Conservation (phyloP, 257 asterid genomes). For the Coffea canephora region DNA sequence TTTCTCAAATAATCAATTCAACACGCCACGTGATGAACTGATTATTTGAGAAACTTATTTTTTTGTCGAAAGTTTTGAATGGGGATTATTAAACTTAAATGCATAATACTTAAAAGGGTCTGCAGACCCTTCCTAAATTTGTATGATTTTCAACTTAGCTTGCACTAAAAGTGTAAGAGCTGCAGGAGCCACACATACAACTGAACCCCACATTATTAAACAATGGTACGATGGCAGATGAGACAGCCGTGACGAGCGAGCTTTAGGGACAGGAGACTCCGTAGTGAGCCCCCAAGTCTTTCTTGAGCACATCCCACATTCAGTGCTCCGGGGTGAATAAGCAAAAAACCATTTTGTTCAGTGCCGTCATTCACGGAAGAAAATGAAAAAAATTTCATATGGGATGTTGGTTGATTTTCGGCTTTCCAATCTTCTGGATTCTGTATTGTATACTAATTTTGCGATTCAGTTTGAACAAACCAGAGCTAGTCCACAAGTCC, state of each 20-base stretch:
- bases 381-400: neutral
- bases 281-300: neutral
- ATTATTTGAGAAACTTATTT: no score
- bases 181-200: neutral
- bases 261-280: neutral
- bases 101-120: no score
- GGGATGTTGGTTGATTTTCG: constrained; percentile 7
- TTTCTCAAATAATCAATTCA: neutral
- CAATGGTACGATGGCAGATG: neutral
- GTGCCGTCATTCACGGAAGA: constrained; percentile 24
- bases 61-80: neutral
- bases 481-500: neutral
- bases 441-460: neutral
- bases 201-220: neutral
- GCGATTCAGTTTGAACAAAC: neutral
- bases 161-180: neutral
- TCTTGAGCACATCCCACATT: neutral
- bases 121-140: neutral
- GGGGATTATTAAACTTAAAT: no score
- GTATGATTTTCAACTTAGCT: neutral
- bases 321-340: neutral
- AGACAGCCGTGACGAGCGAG: neutral
- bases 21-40: no score
- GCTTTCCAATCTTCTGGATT: neutral
- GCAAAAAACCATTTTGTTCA: neutral